Conservation (phyloP, 805 yeast species). For the Clavispora asparagi region DNA sequence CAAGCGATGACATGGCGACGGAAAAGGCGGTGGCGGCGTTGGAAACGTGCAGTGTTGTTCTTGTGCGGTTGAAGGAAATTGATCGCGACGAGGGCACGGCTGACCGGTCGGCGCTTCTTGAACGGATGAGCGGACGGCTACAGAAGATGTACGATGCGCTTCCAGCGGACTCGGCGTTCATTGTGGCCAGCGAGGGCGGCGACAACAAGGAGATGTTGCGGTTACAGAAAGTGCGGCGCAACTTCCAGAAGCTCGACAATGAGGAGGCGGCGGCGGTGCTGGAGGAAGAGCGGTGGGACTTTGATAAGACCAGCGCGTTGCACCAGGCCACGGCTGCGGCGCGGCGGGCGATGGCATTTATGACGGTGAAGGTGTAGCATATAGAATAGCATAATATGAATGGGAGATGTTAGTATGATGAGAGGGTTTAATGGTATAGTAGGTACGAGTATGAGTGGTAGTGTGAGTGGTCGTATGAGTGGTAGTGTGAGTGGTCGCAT, state of each 20-base stretch:
- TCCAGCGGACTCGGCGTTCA: constrained; percentile 55
- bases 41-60: constrained; percentile 39
- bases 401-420: background rate
- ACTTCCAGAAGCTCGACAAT: constrained; percentile 40
- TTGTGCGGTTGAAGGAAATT: constrained; percentile 55
- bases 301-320: constrained; percentile 43
- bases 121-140: constrained; percentile 41
- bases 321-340: constrained; percentile 46
- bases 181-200: constrained; percentile 61
- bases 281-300: constrained; percentile 47
- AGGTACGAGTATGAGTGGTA: no score
- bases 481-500: no score
- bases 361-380: constrained; percentile 29
- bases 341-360: constrained; percentile 54
- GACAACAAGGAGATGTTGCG: constrained; percentile 46
- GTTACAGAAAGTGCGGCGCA: constrained; percentile 40
- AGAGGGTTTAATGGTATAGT: no score
- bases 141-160: constrained; percentile 43
- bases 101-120: constrained; percentile 15
- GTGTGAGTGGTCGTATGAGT: no score
- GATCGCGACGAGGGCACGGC: constrained; percentile 38
- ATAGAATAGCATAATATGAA: constrained; percentile 18
- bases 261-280: constrained; percentile 39
- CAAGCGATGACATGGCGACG: constrained; percentile 57
- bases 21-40: constrained; percentile 34